phyloP scores from a whole-genome alignment of 2,329 filamentous ascomycete species.

The Septoria petroselini region DNA sequence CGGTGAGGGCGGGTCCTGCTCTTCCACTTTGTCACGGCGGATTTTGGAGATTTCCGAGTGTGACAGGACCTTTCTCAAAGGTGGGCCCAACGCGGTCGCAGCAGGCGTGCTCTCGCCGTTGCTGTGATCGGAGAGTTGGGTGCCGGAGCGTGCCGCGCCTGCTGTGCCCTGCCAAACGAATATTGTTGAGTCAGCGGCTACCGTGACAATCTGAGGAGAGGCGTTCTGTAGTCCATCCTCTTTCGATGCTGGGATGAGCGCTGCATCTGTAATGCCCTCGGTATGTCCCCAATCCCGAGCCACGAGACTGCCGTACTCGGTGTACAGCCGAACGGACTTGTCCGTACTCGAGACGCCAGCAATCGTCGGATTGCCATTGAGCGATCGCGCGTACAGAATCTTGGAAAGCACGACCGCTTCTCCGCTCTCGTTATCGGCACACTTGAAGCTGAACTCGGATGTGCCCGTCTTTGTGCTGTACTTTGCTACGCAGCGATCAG shows the following conservation, averaged over 20 bases:
- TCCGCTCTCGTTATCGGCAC: conserved; percentile 71
- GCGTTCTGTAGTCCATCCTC: conserved; percentile 40
- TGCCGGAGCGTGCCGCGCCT: conserved; percentile 9
- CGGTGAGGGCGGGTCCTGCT: conserved; percentile 35
- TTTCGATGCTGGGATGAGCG: conserved; percentile 53
- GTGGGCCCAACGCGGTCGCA: conserved; percentile 59
- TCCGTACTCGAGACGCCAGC: conserved; percentile 91
- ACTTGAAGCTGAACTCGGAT: conserved; percentile 71
- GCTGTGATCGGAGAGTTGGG: conserved; percentile 15
- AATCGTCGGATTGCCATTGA: conserved; percentile 63
- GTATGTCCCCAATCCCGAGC: conserved; percentile 94
- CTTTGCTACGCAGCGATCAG: conserved; percentile 62
- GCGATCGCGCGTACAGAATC: conserved; percentile 60
- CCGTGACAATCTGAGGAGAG: conserved; percentile 44
- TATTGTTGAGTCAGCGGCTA: conserved; percentile 51
- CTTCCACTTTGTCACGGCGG: conserved; percentile 48
- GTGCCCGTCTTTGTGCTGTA: conserved; percentile 58
- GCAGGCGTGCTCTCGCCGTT: conserved; percentile 13
- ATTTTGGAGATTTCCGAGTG: conserved; percentile 84
- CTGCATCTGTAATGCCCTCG: conserved; percentile 83
- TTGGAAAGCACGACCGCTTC: conserved; percentile 83
- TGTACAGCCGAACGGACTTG: conserved; percentile 90
- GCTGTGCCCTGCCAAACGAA: conserved; percentile 47
- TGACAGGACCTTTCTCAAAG: conserved; percentile 80
- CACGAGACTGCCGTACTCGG: conserved; percentile 72